phyloP scores from a whole-genome alignment of 805 yeast genomes.

The Saccharomycopsis fibuligera region DNA sequence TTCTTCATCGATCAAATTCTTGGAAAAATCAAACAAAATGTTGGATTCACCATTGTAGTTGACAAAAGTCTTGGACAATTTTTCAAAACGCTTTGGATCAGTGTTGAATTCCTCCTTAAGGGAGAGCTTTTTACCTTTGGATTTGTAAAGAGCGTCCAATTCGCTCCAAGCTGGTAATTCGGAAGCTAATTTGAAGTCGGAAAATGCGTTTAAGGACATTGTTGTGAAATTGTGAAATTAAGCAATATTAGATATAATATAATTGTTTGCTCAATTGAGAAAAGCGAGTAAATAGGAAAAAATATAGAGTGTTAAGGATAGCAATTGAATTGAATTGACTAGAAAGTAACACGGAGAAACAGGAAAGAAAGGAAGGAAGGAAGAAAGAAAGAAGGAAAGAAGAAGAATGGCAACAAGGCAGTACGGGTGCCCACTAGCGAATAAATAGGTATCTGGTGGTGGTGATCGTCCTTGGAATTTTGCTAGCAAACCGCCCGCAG shows the following conservation, averaged over 20 bases:
- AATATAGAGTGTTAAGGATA: neutral
- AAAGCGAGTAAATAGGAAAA: neutral
- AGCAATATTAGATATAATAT: neutral
- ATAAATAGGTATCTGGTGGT: no score
- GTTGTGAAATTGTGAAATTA: no score
- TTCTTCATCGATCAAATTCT: conserved; percentile 87
- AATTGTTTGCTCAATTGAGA: neutral
- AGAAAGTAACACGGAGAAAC: no score
- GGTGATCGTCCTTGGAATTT: no score
- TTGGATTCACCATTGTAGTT: conserved; percentile 77
- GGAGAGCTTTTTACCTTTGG: conserved; percentile 61
- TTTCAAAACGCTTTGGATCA: conserved; percentile 70
- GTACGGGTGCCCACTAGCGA: no score
- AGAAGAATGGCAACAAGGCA: neutral
- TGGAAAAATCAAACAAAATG: conserved; percentile 91
- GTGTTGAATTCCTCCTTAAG: conserved; percentile 71
- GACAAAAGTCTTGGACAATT: conserved; percentile 68
- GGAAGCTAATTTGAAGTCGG: conserved; percentile 53
- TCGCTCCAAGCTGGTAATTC: conserved; percentile 83
- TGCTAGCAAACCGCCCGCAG: no score
- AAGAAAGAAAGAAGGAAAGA: neutral
- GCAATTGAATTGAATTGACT: neutral
- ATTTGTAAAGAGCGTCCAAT: conserved; percentile 63
- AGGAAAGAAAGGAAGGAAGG: neutral
- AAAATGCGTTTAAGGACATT: conserved; percentile 29